Base-by-base conservation (phyloP, 2,329 filamentous ascomycete species). In the Triangularia verruculosa region DNA sequence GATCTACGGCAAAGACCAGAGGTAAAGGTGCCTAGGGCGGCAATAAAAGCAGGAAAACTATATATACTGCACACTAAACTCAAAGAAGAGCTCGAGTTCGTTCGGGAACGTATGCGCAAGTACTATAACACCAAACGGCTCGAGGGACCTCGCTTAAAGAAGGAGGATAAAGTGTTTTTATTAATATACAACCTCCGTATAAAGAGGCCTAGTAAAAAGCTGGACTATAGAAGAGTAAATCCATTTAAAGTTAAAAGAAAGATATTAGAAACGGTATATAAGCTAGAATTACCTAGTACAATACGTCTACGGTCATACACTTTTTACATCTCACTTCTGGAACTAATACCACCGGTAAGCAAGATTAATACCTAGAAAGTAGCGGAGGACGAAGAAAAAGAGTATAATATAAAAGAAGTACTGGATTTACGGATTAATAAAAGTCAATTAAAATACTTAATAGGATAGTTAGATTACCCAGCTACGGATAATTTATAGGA, bases 1-100 rank as follows among this genome's bases (percentile, higher is more conserved):
- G 55, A 68, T 7, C 25, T 65, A 15, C 43, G 22, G 17, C 27
- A 62, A 32, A 54, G 64, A 61, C 64, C 57, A 1, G 15, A 58
- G 1, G 30, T 34, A 7, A 7, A 13, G 1, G 54, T 63, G 2
- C 64, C 61, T 15, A 57, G 54, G 17, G 57, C 53, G 11, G 13
- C 11, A 17, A 17, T 60, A 4, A 61, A 60, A 9, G 61, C 55
- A 13, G 53, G 60, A n/a, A 11, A 61, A 13, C 28, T 65, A 53
- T n/a, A 58, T 15, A 4, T 11, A 8, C 28, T 65, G 20, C 30
- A 63, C 34, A 9, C 22, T 7, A 60, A 39, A 7, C 57, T 61
- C 5, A 60, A 52, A 17, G 17, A 58, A 51, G 57, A 61, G 28
- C 57, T 65, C 2, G 57, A 63, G 27, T 24, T 53, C 20, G 47